Conservation (phyloP, 305 asterid genomes). For the Solanum hybrid region DNA sequence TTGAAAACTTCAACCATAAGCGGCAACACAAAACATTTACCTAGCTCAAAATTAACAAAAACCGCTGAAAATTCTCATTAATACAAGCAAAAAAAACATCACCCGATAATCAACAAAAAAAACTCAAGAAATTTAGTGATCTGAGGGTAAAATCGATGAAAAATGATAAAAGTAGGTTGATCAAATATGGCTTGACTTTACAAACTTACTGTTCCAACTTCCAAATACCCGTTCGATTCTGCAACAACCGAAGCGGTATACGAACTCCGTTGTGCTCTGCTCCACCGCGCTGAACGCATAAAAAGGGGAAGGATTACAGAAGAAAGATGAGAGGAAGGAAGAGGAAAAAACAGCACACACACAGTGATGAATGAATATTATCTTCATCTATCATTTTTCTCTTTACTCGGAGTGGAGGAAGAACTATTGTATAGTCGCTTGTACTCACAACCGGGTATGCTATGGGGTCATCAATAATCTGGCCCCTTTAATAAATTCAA, state of each 20-base stretch:
- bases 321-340: not conserved
- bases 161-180: not conserved
- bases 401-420: not conserved
- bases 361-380: not conserved
- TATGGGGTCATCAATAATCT: not conserved
- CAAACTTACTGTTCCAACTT: not conserved
- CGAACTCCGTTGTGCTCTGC: not conserved
- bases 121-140: not conserved
- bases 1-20: not conserved
- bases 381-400: not conserved
- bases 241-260: not conserved
- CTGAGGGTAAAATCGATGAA: not conserved
- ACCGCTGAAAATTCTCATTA: not conserved
- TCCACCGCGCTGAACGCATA: not conserved
- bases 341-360: not conserved
- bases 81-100: not conserved
- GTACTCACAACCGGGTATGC: not conserved
- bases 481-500: not conserved
- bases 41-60: not conserved
- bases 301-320: not conserved
- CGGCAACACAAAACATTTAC: not conserved
- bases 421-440: not conserved
- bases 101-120: not conserved
- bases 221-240: not conserved
- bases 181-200: not conserved